Percentiles rank a stretch among this genome's conserved stretches.
Conservation (phyloP, 163 green algal genomes). For the Scenedesmus sp. region DNA sequence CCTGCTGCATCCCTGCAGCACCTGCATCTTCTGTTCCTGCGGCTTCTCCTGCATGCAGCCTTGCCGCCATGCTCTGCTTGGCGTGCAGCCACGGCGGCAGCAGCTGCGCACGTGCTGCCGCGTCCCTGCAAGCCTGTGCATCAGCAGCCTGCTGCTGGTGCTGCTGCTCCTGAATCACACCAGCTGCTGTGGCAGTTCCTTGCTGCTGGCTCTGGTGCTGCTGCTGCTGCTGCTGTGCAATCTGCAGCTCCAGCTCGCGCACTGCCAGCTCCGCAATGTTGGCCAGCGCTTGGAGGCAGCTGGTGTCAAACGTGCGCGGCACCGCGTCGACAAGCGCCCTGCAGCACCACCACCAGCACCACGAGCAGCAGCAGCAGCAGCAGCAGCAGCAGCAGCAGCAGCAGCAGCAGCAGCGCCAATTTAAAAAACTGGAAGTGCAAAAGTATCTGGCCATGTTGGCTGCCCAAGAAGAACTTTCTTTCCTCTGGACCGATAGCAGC, state of each 20-base stretch:
- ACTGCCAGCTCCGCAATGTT: conserved; percentile 40
- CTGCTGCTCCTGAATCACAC: not conserved
- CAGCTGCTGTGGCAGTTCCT: not conserved
- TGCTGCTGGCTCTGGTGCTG: not conserved
- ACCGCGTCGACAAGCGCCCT: conserved; percentile 56
- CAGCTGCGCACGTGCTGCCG: not conserved
- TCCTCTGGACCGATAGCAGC: no score
- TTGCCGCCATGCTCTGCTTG: not conserved
- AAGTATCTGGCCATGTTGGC: no score
- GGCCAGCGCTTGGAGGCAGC: conserved; percentile 8
- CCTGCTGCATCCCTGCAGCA: not conserved
- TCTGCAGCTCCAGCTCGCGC: conserved; percentile 68
- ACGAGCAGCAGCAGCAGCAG: not conserved
- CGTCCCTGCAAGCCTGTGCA: not conserved
- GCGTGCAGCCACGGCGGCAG: not conserved
- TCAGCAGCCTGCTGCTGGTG: not conserved
- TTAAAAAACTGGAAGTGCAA: not conserved
- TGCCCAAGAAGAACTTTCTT: no score
- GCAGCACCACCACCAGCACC: conserved; percentile 56
- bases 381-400: not conserved
- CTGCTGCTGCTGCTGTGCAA: conserved; percentile 34
- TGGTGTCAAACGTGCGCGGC: conserved; percentile 60
- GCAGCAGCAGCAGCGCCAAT: not conserved
- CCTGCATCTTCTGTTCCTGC: not conserved
- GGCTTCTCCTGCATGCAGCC: not conserved